phyloP scores from a whole-genome alignment of 768 basidiomycete species.

The Termitomyces sp. region DNA sequence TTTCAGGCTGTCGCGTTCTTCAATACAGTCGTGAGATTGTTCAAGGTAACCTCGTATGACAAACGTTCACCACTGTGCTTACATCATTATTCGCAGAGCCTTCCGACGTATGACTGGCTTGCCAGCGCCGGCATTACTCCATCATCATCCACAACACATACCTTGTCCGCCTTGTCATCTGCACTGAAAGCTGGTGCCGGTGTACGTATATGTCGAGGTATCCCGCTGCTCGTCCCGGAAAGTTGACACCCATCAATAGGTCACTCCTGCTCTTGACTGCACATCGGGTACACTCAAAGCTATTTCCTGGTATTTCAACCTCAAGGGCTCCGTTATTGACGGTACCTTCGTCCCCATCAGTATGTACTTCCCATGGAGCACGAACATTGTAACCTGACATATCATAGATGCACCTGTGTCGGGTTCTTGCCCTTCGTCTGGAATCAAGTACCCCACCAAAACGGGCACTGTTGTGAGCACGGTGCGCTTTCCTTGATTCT shows the following conservation, averaged over 20 bases:
- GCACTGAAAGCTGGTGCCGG: constrained; percentile 54
- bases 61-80: constrained; percentile 20
- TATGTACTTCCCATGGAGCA: constrained; percentile 22
- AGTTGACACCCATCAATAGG: constrained; percentile 22
- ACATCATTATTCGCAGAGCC: constrained; percentile 14
- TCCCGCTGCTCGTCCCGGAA: not conserved
- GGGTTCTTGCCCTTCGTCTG: constrained; percentile 49
- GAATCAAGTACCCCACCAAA: constrained; percentile 60
- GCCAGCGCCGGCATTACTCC: constrained; percentile 70
- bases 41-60: constrained; percentile 33
- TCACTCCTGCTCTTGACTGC: constrained; percentile 35
- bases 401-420: constrained; percentile 41
- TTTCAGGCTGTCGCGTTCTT: constrained; percentile 64
- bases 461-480: constrained; percentile 20
- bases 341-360: constrained; percentile 58
- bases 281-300: constrained; percentile 21
- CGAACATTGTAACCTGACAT: not conserved
- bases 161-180: constrained; percentile 43
- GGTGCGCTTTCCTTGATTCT: constrained; percentile 14
- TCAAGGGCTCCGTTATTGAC: constrained; percentile 63
- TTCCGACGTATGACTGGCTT: constrained; percentile 76
- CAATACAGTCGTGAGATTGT: constrained; percentile 50
- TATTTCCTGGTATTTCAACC: constrained; percentile 61
- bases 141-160: constrained; percentile 49
- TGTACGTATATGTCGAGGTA: constrained; percentile 21